phyloP scores from a whole-genome alignment of 805 yeast genomes.

The Sugiyamaella boreocaroliniensis region DNA sequence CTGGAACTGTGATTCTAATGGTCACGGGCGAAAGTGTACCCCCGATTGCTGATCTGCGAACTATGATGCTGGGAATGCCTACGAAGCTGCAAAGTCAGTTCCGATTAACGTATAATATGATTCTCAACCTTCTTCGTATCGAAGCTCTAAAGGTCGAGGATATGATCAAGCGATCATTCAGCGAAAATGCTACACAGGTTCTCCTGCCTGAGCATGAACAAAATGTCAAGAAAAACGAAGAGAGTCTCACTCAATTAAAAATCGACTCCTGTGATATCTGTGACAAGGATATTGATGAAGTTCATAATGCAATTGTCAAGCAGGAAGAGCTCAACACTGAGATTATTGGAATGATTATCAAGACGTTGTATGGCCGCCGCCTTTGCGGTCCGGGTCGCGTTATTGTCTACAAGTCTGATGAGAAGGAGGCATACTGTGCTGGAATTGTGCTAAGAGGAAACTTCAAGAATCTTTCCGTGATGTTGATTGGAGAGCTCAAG shows the following conservation, averaged over 20 bases:
- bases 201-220: constrained; percentile 79
- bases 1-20: constrained; percentile 94
- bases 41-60: constrained; percentile 49
- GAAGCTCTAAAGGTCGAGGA: constrained; percentile 97
- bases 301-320: constrained; percentile 40
- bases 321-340: constrained; percentile 41
- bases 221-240: constrained; percentile 48
- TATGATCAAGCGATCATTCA: constrained; percentile 92
- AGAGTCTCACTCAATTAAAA: constrained; percentile 37
- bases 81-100: constrained; percentile 88
- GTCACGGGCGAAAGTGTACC: constrained; percentile 37
- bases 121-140: constrained; percentile 77
- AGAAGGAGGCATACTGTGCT: background rate
- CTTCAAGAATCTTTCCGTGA: background rate
- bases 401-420: constrained; percentile 37
- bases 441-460: background rate
- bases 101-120: constrained; percentile 93
- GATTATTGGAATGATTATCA: constrained; percentile 43
- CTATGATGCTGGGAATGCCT: constrained; percentile 80
- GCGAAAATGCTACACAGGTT: constrained; percentile 83
- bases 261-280: constrained; percentile 32
- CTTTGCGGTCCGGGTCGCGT: constrained; percentile 50
- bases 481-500: background rate
- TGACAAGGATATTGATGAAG: constrained; percentile 39
- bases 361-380: constrained; percentile 42